Evolutionary conservation across 2,329 filamentous ascomycete genomes (phyloP), one percentile per base, ranked within the genome.

Genomic region (Aureobasidium sp.): DNA sequence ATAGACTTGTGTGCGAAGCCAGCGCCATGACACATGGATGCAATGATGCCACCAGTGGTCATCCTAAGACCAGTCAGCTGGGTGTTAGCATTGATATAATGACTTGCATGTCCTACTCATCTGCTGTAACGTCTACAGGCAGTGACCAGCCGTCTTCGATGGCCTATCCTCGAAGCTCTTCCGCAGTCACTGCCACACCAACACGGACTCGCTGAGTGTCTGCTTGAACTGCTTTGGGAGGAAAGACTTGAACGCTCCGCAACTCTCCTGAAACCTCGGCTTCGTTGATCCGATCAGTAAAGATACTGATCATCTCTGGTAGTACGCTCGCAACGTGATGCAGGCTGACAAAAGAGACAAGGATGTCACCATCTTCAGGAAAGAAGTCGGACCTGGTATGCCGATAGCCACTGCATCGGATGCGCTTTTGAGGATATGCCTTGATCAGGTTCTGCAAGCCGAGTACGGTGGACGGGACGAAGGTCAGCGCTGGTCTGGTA

Each of bases 61-160:
- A 81, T 77, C 64, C 60, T 62, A 25, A 2, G 20, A 39, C 37
- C 11, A 5, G 42, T 58, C 41, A 58, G 42, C 31, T 12, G 11
- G 3, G 8, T 11, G 11, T 20, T 11, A 15, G 27, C 8, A 27
- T 11, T 11, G 6, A 27, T 12, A 17, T 6, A 6, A 4, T 25
- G 22, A 22, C 20, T 52, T 14, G n/a, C 8, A n/a, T 36, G 15
- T 34, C 59, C 37, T 48, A 62, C 60, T 80, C 78, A 6, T 79
- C 78, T 62, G 80, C 73, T 63, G 80, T 77, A 25, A 78, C 75
- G 66, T 81, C 78, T 20, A 78, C 69, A 1, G 79, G 77, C 22
- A 80, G 66, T 0, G 75, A 72, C 72, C 75, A 77, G 20, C 73
- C 71, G 25, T 76, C 71, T 53, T 75, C 73, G 51, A 79, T 70